These are phyloP conservation scores for Candida sakaeoensis DNA, from an alignment of 805 yeast genomes.

Conservation along the genomic window DNA sequence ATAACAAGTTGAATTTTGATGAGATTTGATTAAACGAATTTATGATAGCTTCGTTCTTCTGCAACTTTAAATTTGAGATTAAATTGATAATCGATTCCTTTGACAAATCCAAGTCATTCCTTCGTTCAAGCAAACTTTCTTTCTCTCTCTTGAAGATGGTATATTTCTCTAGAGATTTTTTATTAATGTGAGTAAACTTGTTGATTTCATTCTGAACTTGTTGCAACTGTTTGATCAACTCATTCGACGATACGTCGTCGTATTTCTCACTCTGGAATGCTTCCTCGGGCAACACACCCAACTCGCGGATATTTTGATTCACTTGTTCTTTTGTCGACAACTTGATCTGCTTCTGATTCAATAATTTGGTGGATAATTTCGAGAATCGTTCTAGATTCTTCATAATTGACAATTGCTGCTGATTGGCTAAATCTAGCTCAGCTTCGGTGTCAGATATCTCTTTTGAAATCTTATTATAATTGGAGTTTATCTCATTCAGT, in stretches of 20 bases:
- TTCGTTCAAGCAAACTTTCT: conserved; percentile 60
- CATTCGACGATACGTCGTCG: conserved; percentile 45
- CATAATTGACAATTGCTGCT: conserved; percentile 51
- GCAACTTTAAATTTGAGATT: conserved; percentile 63
- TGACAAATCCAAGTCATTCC: conserved; percentile 66
- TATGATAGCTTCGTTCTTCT: conserved; percentile 80
- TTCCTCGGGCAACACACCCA: conserved; percentile 89
- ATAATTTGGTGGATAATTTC: conserved; percentile 58
- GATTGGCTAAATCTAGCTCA: conserved; percentile 47
- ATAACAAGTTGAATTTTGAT: conserved; percentile 65
- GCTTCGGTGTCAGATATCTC: conserved; percentile 35
- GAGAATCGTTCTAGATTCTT: conserved; percentile 58
- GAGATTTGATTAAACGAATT: conserved; percentile 77
- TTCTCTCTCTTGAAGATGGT: conserved; percentile 68
- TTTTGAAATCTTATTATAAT: conserved; percentile 23
- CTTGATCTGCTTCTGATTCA: conserved; percentile 60
- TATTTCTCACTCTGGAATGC: conserved; percentile 50
- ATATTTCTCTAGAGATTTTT: conserved; percentile 85
- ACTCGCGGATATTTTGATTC: conserved; percentile 67
- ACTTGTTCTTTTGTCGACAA: conserved; percentile 65
- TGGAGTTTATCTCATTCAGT: conserved; percentile 22
- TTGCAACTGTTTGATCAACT: conserved; percentile 51
- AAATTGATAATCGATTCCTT: conserved; percentile 69
- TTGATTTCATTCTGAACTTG: conserved; percentile 54
- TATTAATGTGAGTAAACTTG: conserved; percentile 74